A percentile compares a stretch with the other conserved stretches of the same genome.
These are phyloP conservation scores for Beverwykella pulmonaria DNA, from an alignment of 495 filamentous ascomycete species.

Conservation along the genomic window DNA sequence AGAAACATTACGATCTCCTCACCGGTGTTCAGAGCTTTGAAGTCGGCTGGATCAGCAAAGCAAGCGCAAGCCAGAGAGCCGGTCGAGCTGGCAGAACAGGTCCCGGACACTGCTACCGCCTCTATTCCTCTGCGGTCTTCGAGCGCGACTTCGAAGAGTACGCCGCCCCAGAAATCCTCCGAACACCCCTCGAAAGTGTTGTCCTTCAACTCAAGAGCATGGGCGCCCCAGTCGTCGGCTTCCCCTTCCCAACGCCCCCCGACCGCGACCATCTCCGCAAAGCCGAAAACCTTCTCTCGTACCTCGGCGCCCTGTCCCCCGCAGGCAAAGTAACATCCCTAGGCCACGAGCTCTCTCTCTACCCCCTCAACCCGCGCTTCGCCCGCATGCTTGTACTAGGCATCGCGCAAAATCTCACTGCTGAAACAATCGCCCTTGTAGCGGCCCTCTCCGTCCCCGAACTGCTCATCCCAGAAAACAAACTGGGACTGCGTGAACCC, in stretches of 20 bases:
- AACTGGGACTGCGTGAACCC: slow-evolving; percentile 59
- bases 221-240: slow-evolving; percentile 88
- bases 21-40: slow-evolving; percentile 96
- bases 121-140: slow-evolving; percentile 94
- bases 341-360: slow-evolving; percentile 79
- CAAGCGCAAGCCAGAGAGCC: slow-evolving; percentile 87
- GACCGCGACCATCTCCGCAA: slow-evolving; percentile 76
- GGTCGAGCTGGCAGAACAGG: slow-evolving; percentile 96
- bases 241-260: slow-evolving; percentile 96
- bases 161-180: slow-evolving; percentile 82
- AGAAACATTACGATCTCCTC: slow-evolving; percentile 77
- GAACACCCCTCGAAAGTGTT: slow-evolving; percentile 89
- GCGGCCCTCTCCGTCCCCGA: slow-evolving; percentile 86
- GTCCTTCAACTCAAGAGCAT: slow-evolving; percentile 95
- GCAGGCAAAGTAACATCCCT: slow-evolving; percentile 74
- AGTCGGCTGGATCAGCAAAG: slow-evolving; percentile 96
- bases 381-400: slow-evolving; percentile 88
- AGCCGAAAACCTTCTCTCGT: slow-evolving; percentile 80
- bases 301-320: slow-evolving; percentile 55
- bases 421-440: slow-evolving; percentile 86
- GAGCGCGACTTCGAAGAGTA: slow-evolving; percentile 89
- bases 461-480: slow-evolving; percentile 82
- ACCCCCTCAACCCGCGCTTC: slow-evolving; percentile 87
- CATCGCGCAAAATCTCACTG: slow-evolving; percentile 77
- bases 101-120: slow-evolving; percentile 89